These are phyloP conservation scores for Penicillium angulare DNA, from an alignment of 495 filamentous ascomycete species.

Conservation along the genomic window DNA sequence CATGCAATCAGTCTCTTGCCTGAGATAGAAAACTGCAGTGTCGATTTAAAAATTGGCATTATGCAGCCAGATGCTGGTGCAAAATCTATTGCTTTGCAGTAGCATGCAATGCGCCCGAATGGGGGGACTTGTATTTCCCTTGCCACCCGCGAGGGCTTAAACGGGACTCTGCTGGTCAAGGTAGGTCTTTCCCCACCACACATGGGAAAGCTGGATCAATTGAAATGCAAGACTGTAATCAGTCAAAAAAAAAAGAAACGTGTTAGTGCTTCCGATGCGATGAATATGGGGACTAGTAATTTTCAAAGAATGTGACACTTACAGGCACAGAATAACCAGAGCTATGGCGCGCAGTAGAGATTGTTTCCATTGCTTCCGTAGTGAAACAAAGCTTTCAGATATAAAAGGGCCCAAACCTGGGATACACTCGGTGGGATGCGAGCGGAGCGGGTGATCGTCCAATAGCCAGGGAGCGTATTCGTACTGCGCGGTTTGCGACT, in stretches of 20 bases:
- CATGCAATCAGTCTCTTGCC: conserved; percentile 9
- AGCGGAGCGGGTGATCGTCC: conserved; percentile 42
- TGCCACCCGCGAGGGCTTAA: conserved; percentile 8
- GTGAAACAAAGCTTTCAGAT: conserved; percentile 8
- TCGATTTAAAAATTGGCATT: conserved; percentile 53
- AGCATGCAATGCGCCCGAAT: conserved; percentile 17
- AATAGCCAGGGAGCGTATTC: conserved; percentile 36
- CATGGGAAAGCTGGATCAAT: conserved; percentile 9
- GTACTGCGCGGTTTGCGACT: conserved; percentile 11
- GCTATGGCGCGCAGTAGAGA: conserved; percentile 21
- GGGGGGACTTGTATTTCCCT: conserved; percentile 19
- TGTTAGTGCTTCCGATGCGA: background rate
- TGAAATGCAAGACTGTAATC: conserved; percentile 20
- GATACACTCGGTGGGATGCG: conserved; percentile 36
- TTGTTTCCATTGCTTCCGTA: conserved; percentile 23
- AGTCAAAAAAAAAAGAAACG: background rate
- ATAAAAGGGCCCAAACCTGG: conserved; percentile 24
- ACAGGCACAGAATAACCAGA: conserved; percentile 34
- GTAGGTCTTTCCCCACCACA: background rate
- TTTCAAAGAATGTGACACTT: conserved; percentile 14
- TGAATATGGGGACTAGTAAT: too few species aligned
- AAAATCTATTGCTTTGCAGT: conserved; percentile 19
- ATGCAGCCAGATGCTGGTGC: conserved; percentile 66
- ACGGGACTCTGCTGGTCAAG: background rate
- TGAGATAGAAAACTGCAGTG: background rate